Conservation (phyloP, 768 basidiomycete genomes). For the Rhodotorula diobovata region DNA sequence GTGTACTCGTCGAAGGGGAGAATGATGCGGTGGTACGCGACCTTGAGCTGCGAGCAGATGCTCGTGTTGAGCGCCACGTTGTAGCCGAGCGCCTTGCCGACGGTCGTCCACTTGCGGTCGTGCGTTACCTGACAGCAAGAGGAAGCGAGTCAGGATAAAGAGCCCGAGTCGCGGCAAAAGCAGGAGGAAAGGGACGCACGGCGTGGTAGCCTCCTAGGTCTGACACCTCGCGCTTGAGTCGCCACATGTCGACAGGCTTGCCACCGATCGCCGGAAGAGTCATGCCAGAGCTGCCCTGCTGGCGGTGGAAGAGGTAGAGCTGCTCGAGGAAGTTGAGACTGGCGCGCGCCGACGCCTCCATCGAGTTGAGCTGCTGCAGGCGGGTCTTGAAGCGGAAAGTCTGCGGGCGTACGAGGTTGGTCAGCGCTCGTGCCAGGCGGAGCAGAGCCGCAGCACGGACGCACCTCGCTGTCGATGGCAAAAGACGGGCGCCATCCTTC, state of each 20-base stretch:
- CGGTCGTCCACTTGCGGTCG: conserved; percentile 78
- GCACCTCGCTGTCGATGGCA: conserved; percentile 85
- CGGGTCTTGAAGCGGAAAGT: conserved; percentile 93
- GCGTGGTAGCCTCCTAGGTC: conserved; percentile 80
- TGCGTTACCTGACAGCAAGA: conserved; percentile 62
- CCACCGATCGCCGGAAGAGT: conserved; percentile 92
- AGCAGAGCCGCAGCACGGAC: conserved; percentile 42
- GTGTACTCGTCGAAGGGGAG: conserved; percentile 88
- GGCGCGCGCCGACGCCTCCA: conserved; percentile 93
- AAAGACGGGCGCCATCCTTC: conserved; percentile 93
- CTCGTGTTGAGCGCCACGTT: conserved; percentile 63
- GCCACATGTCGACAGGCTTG: conserved; percentile 88
- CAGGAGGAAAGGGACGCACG: conserved; percentile 53
- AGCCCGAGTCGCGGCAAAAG: conserved; percentile 5
- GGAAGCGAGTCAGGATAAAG: conserved; percentile 37
- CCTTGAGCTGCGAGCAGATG: conserved; percentile 79
- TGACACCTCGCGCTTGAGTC: conserved; percentile 83
- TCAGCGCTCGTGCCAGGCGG: neutral
- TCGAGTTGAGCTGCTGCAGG: conserved; percentile 86
- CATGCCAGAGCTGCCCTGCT: conserved; percentile 84
- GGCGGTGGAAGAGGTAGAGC: conserved; percentile 91
- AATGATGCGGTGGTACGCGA: conserved; percentile 83
- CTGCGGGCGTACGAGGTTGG: conserved; percentile 49
- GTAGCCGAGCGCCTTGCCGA: conserved; percentile 78
- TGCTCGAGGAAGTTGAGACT: conserved; percentile 97